Conservation (phyloP, 352 stramenopile species). For the Globisporangium spinosum region DNA sequence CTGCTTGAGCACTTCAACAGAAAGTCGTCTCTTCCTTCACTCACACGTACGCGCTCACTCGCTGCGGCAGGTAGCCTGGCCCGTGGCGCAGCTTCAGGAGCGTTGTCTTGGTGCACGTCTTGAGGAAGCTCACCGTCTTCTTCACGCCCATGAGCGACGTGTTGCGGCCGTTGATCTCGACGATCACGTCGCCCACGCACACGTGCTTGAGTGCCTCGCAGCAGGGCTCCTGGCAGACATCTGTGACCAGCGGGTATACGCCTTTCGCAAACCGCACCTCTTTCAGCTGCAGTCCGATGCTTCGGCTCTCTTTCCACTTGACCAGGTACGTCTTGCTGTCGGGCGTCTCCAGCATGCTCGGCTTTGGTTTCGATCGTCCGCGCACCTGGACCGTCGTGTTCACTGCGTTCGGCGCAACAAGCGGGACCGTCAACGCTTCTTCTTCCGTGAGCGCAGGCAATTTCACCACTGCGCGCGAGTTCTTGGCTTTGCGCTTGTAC, state of each 20-base stretch:
- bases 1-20: slow-evolving; percentile 33
- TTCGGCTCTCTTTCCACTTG: slow-evolving; percentile 88
- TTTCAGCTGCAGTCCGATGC: slow-evolving; percentile 79
- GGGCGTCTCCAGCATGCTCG: slow-evolving; percentile 73
- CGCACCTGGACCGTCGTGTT: slow-evolving; percentile 85
- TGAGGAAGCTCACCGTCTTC: slow-evolving; percentile 86
- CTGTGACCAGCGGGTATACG: slow-evolving; percentile 74
- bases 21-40: not conserved
- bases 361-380: slow-evolving; percentile 68
- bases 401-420: slow-evolving; percentile 75
- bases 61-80: slow-evolving; percentile 63
- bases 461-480: slow-evolving; percentile 51
- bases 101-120: slow-evolving; percentile 83
- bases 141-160: slow-evolving; percentile 88
- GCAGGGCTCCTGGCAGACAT: slow-evolving; percentile 82
- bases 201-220: slow-evolving; percentile 82
- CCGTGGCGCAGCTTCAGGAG: slow-evolving; percentile 83
- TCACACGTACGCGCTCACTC: slow-evolving; percentile 72
- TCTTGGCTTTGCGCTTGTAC: slow-evolving; percentile 78
- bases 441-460: slow-evolving; percentile 60
- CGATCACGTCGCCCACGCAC: slow-evolving; percentile 78
- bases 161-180: slow-evolving; percentile 88
- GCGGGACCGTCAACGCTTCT: slow-evolving; percentile 63
- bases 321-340: slow-evolving; percentile 83
- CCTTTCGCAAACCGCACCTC: slow-evolving; percentile 77